Percentiles rank a stretch among this genome's conserved stretches.
phyloP scores from a whole-genome alignment of 306 rosid species.

The Dalbergia oliveri region DNA sequence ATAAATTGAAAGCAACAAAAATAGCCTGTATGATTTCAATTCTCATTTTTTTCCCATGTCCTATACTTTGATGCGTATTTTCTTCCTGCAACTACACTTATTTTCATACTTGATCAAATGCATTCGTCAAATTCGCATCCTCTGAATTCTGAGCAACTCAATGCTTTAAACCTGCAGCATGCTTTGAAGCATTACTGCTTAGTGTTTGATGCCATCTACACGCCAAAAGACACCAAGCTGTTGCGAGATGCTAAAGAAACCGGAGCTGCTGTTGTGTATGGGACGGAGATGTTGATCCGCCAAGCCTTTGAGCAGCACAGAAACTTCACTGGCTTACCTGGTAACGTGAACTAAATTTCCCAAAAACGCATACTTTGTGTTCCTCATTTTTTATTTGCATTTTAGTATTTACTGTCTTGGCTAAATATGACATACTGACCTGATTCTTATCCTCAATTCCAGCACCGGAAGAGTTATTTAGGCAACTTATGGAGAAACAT shows the following conservation, averaged over 20 bases:
- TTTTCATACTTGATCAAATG: background rate
- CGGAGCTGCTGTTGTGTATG: conserved; percentile 55
- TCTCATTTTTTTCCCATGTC: background rate
- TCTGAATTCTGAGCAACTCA: background rate
- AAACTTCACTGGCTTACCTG: conserved; percentile 64
- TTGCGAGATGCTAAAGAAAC: conserved; percentile 56
- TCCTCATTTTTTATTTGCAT: background rate
- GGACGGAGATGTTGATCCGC: conserved; percentile 62
- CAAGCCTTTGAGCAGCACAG: conserved; percentile 63
- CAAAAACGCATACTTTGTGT: background rate
- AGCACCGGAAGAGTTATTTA: conserved; percentile 65
- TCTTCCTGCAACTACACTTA: too few species aligned
- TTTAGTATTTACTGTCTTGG: background rate
- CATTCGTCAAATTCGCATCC: background rate
- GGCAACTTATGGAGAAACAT: conserved; percentile 63
- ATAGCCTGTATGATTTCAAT: background rate
- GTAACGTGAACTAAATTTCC: conserved; percentile 34
- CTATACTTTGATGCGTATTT: too few species aligned
- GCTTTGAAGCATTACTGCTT: conserved; percentile 56
- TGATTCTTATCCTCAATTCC: conserved; percentile 36
- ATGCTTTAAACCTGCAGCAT: conserved; percentile 44
- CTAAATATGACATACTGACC: background rate
- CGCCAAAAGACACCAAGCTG: conserved; percentile 60
- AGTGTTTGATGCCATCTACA: conserved; percentile 67
- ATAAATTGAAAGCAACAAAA: background rate